These are phyloP conservation scores for Termitomyces sp. DNA, from an alignment of 768 basidiomycete genomes.

Conservation along the genomic window DNA sequence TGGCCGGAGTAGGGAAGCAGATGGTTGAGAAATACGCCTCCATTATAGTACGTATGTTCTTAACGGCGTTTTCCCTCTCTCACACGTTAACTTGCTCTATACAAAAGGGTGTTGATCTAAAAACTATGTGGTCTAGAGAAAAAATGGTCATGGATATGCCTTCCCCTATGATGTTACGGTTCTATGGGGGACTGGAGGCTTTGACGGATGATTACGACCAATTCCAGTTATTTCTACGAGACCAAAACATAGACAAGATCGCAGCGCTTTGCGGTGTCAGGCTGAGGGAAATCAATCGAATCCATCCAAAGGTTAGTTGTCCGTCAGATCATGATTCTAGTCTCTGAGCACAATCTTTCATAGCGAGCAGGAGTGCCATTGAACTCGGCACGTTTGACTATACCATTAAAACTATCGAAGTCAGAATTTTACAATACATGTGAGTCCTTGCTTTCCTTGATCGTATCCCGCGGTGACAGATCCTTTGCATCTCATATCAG, in stretches of 20 bases:
- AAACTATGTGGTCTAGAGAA: background rate
- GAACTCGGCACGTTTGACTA: constrained; percentile 15
- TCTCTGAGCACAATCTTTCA: background rate
- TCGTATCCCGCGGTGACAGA: background rate
- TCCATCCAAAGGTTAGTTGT: constrained; percentile 24
- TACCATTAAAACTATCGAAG: constrained; percentile 23
- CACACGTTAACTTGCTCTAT: background rate
- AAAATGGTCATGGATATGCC: too few relatives aligned
- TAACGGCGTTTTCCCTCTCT: background rate
- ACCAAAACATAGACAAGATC: constrained; percentile 13
- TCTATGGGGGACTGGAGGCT: constrained; percentile 7
- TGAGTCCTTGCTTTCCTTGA: constrained; percentile 13
- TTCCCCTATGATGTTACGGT: background rate
- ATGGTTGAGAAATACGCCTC: constrained; percentile 12
- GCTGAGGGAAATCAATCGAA: constrained; percentile 18
- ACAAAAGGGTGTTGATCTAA: constrained; percentile 2
- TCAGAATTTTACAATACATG: constrained; percentile 27
- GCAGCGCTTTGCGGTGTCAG: constrained; percentile 18
- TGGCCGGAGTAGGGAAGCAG: background rate
- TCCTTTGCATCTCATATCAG: constrained; percentile 5
- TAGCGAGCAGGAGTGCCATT: constrained; percentile 27
- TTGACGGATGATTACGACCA: constrained; percentile 22
- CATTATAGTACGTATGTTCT: constrained; percentile 13
- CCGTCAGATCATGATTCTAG: background rate
- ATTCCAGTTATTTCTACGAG: constrained; percentile 22